These are phyloP conservation scores for Dryas drummondii DNA, from an alignment of 306 rosid species.

Conservation along the genomic window DNA sequence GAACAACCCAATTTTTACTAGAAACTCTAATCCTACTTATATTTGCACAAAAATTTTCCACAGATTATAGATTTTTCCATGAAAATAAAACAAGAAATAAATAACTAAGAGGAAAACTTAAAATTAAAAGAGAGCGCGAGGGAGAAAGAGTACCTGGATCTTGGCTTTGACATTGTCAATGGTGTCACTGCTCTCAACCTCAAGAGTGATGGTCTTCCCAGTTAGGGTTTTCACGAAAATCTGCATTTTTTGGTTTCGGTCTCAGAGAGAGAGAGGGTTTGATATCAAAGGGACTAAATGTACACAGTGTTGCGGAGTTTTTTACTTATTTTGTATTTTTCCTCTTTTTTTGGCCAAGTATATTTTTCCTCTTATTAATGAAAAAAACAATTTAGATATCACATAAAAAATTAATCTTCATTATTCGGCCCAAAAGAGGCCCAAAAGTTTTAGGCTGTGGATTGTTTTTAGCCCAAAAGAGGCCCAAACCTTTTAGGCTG, in stretches of 20 bases:
- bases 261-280: neutral
- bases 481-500: no score
- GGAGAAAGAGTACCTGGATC: conserved; percentile 14
- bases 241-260: neutral
- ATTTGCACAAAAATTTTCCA: neutral
- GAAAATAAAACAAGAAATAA: neutral
- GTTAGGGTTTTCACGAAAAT: conserved; percentile 23
- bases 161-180: conserved; percentile 20
- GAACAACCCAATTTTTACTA: neutral
- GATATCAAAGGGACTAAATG: no score
- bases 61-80: neutral
- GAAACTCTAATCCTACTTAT: no score
- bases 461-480: no score
- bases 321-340: no score
- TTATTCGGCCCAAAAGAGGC: no score
- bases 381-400: no score
- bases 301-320: no score
- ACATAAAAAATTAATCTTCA: no score
- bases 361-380: no score
- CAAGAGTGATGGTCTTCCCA: conserved; percentile 21
- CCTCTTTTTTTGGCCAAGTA: no score
- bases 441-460: no score
- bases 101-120: neutral
- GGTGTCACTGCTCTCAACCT: conserved; percentile 25
- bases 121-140: neutral